These are phyloP conservation scores for Aspergillus carbonarius DNA, from an alignment of 2,329 filamentous ascomycete species.

Conservation along the genomic window DNA sequence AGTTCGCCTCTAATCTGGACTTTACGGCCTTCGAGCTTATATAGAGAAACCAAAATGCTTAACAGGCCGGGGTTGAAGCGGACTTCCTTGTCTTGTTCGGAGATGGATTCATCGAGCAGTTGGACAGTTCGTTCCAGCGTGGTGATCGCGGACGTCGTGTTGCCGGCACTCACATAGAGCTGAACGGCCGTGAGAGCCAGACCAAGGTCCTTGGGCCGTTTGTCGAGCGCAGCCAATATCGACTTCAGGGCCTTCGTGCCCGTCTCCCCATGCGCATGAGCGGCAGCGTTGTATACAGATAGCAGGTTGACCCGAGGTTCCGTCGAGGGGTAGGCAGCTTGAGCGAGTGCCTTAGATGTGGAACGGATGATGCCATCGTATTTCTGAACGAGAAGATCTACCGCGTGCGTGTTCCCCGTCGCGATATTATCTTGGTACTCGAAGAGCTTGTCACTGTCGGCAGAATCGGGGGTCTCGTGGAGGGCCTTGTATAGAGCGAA, in stretches of 20 bases:
- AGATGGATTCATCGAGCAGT: conserved; percentile 63
- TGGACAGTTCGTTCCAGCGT: conserved; percentile 74
- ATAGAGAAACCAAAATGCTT: conserved; percentile 75
- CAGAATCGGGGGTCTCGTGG: conserved; percentile 47
- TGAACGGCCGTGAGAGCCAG: conserved; percentile 77
- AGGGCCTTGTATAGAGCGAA: conserved; percentile 59
- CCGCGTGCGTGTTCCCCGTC: conserved; percentile 54
- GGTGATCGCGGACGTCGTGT: conserved; percentile 70
- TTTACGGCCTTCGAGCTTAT: conserved; percentile 72
- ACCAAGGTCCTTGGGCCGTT: conserved; percentile 75
- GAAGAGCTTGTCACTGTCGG: conserved; percentile 58
- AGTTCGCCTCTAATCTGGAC: conserved; percentile 70
- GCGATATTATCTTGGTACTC: conserved; percentile 57
- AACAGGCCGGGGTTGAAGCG: conserved; percentile 84
- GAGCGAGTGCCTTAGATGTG: conserved; percentile 51
- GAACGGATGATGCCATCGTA: conserved; percentile 59
- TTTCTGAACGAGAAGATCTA: conserved; percentile 61
- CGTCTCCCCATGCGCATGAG: conserved; percentile 58
- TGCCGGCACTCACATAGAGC: conserved; percentile 71
- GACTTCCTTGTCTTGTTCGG: conserved; percentile 62
- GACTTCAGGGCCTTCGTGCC: conserved; percentile 69
- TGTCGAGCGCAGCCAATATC: conserved; percentile 68
- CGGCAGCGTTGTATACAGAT: conserved; percentile 70
- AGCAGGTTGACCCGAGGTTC: conserved; percentile 55
- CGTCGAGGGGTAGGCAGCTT: conserved; percentile 50